phyloP scores from a whole-genome alignment of 768 basidiomycete species.

The Leccinum olivaceopallidum region DNA sequence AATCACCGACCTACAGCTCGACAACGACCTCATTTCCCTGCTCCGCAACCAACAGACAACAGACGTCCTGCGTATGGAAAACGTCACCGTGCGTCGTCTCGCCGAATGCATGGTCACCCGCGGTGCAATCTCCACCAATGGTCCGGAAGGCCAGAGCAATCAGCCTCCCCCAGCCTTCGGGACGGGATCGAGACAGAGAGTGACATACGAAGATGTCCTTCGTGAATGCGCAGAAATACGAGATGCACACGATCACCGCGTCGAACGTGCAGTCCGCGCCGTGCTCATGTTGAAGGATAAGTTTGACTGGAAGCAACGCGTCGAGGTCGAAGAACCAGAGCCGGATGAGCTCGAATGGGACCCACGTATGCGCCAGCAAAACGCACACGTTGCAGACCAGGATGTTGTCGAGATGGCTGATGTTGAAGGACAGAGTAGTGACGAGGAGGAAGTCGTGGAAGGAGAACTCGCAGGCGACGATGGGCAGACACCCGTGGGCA shows the following conservation, averaged over 20 bases:
- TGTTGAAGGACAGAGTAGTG: slow-evolving; percentile 36
- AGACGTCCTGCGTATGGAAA: slow-evolving; percentile 72
- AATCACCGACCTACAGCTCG: slow-evolving; percentile 67
- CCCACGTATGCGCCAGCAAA: slow-evolving; percentile 41
- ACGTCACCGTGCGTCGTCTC: slow-evolving; percentile 68
- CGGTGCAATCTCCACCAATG: slow-evolving; percentile 45
- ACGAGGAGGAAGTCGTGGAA: slow-evolving; percentile 40
- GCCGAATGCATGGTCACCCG: slow-evolving; percentile 65
- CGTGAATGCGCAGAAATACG: slow-evolving; percentile 66
- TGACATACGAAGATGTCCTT: slow-evolving; percentile 58
- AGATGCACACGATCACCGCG: slow-evolving; percentile 70
- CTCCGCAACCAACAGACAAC: slow-evolving; percentile 80
- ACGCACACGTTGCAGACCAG: slow-evolving; percentile 8
- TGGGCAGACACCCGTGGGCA: slow-evolving; percentile 24
- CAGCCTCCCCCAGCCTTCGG: slow-evolving; percentile 30
- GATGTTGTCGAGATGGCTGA: slow-evolving; percentile 24
- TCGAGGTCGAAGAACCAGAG: slow-evolving; percentile 76
- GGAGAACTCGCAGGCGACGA: slow-evolving; percentile 35
- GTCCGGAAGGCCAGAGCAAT: slow-evolving; percentile 42
- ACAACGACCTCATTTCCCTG: slow-evolving; percentile 71
- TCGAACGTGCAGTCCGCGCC: slow-evolving; percentile 76
- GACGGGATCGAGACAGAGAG: slow-evolving; percentile 20
- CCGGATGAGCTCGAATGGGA: slow-evolving; percentile 79
- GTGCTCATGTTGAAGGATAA: slow-evolving; percentile 76
- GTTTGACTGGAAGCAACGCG: slow-evolving; percentile 82